Conservation (phyloP, 2,329 filamentous ascomycete genomes). For the Cladosporium sp. region DNA sequence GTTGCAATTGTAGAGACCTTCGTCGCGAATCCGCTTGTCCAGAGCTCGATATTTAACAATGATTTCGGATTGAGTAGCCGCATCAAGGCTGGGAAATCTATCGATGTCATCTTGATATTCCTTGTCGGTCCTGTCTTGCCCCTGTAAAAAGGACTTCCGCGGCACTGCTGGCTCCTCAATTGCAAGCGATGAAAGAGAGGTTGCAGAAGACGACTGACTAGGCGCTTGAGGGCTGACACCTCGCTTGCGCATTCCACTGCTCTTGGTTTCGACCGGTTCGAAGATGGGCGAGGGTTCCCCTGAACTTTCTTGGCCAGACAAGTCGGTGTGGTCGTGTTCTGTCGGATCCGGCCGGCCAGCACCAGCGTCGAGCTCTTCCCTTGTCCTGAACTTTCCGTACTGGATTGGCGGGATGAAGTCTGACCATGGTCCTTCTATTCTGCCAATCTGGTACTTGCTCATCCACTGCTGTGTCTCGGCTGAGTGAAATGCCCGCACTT, state of each 20-base stretch:
- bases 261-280: constrained; percentile 44
- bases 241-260: neutral
- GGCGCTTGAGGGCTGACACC: neutral
- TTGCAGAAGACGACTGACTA: constrained; percentile 47
- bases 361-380: constrained; percentile 34
- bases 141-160: constrained; percentile 49
- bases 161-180: constrained; percentile 33
- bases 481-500: constrained; percentile 93
- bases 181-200: constrained; percentile 54
- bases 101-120: constrained; percentile 70
- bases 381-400: constrained; percentile 68
- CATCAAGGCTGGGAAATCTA: constrained; percentile 76
- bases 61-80: constrained; percentile 67
- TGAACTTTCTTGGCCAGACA: constrained; percentile 41
- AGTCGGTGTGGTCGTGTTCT: constrained; percentile 28
- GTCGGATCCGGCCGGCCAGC: constrained; percentile 8
- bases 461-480: constrained; percentile 69
- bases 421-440: constrained; percentile 72
- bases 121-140: constrained; percentile 67
- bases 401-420: constrained; percentile 92
- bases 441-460: constrained; percentile 77
- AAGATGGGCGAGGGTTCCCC: constrained; percentile 55
- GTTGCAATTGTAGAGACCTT: constrained; percentile 78
- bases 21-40: constrained; percentile 63
- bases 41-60: constrained; percentile 76